These are phyloP conservation scores for Musa acuminata DNA, from an alignment of 176 grass and related monocot species.

Conservation along the genomic window DNA sequence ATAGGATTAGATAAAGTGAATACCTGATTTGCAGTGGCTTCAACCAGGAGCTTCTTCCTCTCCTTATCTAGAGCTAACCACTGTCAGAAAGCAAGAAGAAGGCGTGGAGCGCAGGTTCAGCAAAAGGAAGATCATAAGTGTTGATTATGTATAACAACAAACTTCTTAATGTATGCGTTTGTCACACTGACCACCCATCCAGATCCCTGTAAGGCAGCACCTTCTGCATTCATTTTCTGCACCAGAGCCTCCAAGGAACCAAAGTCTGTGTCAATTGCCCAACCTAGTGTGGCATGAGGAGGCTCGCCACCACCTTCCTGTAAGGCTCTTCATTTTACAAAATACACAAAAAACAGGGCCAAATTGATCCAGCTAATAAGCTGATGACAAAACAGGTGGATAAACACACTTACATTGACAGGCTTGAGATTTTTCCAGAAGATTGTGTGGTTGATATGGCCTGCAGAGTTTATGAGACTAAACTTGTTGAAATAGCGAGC, in stretches of 20 bases:
- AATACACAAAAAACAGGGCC: not conserved
- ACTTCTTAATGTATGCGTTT: not conserved
- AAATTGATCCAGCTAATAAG: no score
- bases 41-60: conserved; percentile 73
- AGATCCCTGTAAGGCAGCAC: conserved; percentile 93
- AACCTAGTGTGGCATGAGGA: conserved; percentile 68
- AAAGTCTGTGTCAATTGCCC: conserved; percentile 87
- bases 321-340: conserved; percentile 13
- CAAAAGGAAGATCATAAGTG: not conserved
- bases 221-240: conserved; percentile 83
- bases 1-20: no score
- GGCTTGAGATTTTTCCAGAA: conserved; percentile 98
- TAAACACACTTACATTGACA: conserved; percentile 31
- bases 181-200: conserved; percentile 78
- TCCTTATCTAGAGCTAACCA: conserved; percentile 92
- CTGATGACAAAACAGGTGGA: not conserved
- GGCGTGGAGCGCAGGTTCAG: not conserved
- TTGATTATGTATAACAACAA: conserved; percentile 10
- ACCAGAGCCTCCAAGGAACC: conserved; percentile 71
- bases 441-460: conserved; percentile 89
- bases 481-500: conserved; percentile 2
- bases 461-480: conserved; percentile 30
- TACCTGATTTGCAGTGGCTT: conserved; percentile 93
- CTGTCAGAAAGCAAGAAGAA: conserved; percentile 30
- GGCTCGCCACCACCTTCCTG: conserved; percentile 84